Evolutionary conservation across 2,329 filamentous ascomycete species (phyloP), one percentile per base, ranked within the genome.

Genomic region (Trichoderma cornu-damae): DNA sequence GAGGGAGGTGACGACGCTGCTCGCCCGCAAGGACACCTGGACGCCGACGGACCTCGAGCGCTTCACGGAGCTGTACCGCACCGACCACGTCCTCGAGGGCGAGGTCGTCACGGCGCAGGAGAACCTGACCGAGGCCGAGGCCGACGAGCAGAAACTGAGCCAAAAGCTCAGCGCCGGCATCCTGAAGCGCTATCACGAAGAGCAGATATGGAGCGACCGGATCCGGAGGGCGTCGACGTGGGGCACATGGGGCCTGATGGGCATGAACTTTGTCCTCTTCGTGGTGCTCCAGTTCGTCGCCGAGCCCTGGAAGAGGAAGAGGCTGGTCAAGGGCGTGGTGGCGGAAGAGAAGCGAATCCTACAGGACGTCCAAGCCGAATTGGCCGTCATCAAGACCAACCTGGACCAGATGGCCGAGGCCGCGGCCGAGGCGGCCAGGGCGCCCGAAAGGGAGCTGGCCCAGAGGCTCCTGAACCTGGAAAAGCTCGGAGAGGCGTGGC

Each of bases 131-230:
- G 80, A 84, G 59, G 86, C 90, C 2, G 94, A 99, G 75, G 81
- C 82, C 43, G 84, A 89, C 30, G 85, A 95, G 60, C 89, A 96
- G 73, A 86, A 88, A 61, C 82, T 91, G 1, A 83, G 86, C 56
- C 83, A 85, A 52, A 82, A 86, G 65, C 77, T 99, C 54, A 93
- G 88, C 69, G 85, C 87, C 61, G 85, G 87, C 50, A 96, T 97
- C 65, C 77, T 96, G 51, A 88, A 88, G 61, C 84, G 95, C 60
- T 99, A 99, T 73, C 94, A 99, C 72, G 94, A 99, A 75, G 94
- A 99, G 76, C 94, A 99, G 76, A 95, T 99, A 57, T 99, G 94
- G 94, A 96, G 90, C 68, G 94, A 99, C 71, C 93, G 96, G 65
- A 99, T 99, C 69, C 82, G 94, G 34, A 81, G 94, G 63, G 96